These are phyloP conservation scores for Russula foetens DNA, from an alignment of 768 basidiomycete species.

Conservation along the genomic window DNA sequence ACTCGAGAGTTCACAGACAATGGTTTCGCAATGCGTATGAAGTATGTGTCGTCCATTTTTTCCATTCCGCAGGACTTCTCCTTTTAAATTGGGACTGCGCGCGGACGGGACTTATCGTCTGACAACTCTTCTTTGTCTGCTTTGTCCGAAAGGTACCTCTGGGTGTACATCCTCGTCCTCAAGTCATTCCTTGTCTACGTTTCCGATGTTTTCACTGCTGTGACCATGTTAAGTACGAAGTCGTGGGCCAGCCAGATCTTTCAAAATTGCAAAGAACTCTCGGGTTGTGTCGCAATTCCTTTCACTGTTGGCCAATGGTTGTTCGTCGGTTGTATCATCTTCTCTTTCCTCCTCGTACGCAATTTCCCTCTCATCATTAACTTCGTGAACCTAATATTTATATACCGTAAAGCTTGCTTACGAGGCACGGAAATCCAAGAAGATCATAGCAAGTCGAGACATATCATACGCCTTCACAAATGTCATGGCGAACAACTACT, in stretches of 20 bases:
- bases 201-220: constrained; percentile 95
- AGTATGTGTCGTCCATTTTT: constrained; percentile 38
- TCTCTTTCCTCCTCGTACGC: constrained; percentile 89
- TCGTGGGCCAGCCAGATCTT: constrained; percentile 92
- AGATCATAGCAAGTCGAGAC: constrained; percentile 91
- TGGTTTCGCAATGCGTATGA: constrained; percentile 77
- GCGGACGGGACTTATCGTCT: neutral
- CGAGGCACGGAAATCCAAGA: constrained; percentile 86
- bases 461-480: constrained; percentile 99
- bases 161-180: constrained; percentile 87
- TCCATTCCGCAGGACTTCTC: neutral
- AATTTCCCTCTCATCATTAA: neutral
- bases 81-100: neutral
- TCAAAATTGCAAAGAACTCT: constrained; percentile 49
- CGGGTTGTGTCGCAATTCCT: constrained; percentile 76
- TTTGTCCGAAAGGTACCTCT: constrained; percentile 60
- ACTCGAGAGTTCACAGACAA: constrained; percentile 87
- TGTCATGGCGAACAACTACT: constrained; percentile 94
- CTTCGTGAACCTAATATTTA: neutral
- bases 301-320: constrained; percentile 92
- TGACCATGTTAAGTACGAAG: constrained; percentile 89
- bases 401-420: constrained; percentile 60
- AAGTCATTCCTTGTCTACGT: constrained; percentile 96
- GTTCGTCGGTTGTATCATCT: constrained; percentile 96
- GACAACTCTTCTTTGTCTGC: neutral